Conservation (phyloP, 2,329 filamentous ascomycete species). For the Penicillium italicum region DNA sequence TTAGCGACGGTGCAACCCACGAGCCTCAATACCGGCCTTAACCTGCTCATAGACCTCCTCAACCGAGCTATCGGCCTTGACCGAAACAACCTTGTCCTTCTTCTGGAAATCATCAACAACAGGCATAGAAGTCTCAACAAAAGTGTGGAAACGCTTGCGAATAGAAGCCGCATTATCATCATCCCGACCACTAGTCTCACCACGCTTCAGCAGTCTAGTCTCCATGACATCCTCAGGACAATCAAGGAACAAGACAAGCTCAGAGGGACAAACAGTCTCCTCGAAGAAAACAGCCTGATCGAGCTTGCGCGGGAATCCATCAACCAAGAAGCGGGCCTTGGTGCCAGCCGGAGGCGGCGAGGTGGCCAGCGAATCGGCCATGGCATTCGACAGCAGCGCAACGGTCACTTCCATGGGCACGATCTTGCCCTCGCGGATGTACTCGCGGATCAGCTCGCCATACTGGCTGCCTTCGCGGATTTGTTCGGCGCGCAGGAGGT, state of each 20-base stretch:
- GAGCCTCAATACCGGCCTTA: slow-evolving; percentile 45
- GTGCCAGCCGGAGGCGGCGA: slow-evolving; percentile 29
- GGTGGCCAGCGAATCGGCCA: slow-evolving; percentile 64
- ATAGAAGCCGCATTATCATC: slow-evolving; percentile 97
- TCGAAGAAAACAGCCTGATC: slow-evolving; percentile 96
- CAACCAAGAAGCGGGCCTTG: slow-evolving; percentile 70
- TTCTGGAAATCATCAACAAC: slow-evolving; percentile 81
- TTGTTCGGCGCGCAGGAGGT: slow-evolving; percentile 91
- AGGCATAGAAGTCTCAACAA: slow-evolving; percentile 95
- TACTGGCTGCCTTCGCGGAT: slow-evolving; percentile 81
- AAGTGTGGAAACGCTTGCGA: slow-evolving; percentile 91
- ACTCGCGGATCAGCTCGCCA: slow-evolving; percentile 84
- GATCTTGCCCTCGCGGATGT: slow-evolving; percentile 92
- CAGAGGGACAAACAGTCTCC: slow-evolving; percentile 75
- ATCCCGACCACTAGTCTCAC: slow-evolving; percentile 83
- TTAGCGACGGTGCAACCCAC: slow-evolving; percentile 36
- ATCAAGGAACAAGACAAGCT: slow-evolving; percentile 89
- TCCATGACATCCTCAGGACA: slow-evolving; percentile 89
- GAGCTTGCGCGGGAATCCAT: slow-evolving; percentile 91
- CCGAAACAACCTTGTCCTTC: slow-evolving; percentile 73
- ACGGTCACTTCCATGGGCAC: slow-evolving; percentile 99
- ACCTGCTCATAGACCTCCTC: slow-evolving; percentile 62
- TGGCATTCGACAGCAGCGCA: slow-evolving; percentile 87
- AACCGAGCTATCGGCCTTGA: slow-evolving; percentile 66
- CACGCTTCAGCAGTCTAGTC: slow-evolving; percentile 75